Percentiles rank a stretch among this genome's conserved stretches.
Conservation (phyloP, 73 alveolate genomes). For the Tetrahymena malaccensis region DNA sequence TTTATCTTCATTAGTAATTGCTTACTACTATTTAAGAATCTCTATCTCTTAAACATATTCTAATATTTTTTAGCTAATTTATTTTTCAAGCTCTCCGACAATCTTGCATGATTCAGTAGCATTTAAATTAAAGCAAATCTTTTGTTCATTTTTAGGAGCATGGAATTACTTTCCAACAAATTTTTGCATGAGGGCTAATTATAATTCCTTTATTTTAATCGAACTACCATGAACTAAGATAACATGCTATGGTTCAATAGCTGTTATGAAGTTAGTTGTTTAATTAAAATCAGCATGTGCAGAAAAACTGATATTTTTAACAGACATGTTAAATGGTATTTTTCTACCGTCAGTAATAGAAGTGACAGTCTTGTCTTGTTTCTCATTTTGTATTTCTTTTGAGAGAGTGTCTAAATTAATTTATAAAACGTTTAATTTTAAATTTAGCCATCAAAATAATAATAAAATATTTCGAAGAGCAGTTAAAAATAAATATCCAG, state of each 20-base stretch:
- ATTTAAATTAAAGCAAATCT: background rate
- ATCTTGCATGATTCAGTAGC: background rate
- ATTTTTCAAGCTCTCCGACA: background rate
- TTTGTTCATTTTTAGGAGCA: slow-evolving; percentile 24
- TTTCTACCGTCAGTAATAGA: slow-evolving; percentile 56
- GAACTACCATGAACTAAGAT: slow-evolving; percentile 97
- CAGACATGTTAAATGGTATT: slow-evolving; percentile 66
- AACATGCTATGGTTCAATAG: slow-evolving; percentile 85
- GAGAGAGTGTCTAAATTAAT: slow-evolving; percentile 92
- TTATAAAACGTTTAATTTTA: too few species aligned
- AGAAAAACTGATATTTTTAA: slow-evolving; percentile 85
- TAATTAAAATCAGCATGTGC: slow-evolving; percentile 96
- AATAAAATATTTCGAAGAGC: too few species aligned
- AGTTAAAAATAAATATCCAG: too few species aligned
- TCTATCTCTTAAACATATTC: background rate
- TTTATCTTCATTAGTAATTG: background rate
- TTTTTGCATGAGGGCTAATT: background rate
- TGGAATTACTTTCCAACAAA: slow-evolving; percentile 10
- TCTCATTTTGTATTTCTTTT: slow-evolving; percentile 88
- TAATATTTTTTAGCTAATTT: background rate
- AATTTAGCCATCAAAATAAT: too few species aligned
- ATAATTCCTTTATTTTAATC: slow-evolving; percentile 57
- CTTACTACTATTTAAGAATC: background rate
- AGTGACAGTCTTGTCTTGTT: slow-evolving; percentile 93
- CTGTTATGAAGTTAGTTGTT: slow-evolving; percentile 86